Conservation (phyloP, 305 asterid species). For the Fraxinus floribunda region DNA sequence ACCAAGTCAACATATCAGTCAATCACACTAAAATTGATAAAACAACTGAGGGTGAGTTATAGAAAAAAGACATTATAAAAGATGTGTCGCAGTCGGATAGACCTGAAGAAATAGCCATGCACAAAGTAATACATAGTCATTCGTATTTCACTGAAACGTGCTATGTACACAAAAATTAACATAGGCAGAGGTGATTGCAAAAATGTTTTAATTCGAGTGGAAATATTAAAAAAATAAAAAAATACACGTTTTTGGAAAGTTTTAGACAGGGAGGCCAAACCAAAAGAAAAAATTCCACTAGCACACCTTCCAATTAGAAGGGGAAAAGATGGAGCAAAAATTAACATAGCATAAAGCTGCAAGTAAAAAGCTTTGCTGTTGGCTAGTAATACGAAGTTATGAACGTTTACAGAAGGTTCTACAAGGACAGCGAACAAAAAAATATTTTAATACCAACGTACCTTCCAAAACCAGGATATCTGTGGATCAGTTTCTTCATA, state of each 20-base stretch:
- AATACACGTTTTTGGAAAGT: background rate
- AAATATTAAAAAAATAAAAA: background rate
- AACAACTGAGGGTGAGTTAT: background rate
- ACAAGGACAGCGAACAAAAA: background rate
- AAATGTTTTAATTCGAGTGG: background rate
- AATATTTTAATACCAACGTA: slow-evolving; percentile 20
- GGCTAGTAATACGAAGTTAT: background rate
- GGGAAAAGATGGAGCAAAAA: background rate
- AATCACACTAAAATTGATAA: background rate
- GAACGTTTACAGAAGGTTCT: background rate
- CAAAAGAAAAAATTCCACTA: background rate
- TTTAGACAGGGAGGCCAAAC: background rate
- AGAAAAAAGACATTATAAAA: background rate
- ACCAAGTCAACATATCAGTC: background rate
- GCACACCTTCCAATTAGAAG: background rate
- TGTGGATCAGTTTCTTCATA: slow-evolving; percentile 61
- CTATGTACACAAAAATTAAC: background rate
- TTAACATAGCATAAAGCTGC: background rate
- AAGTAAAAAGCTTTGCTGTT: background rate
- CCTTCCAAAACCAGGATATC: slow-evolving; percentile 96
- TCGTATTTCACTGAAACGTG: background rate
- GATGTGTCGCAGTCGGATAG: background rate
- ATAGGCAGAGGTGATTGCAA: background rate
- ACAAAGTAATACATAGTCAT: background rate
- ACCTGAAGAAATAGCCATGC: background rate